Conservation (phyloP, 1,139 yeast species). For the Candida tropicalis region DNA sequence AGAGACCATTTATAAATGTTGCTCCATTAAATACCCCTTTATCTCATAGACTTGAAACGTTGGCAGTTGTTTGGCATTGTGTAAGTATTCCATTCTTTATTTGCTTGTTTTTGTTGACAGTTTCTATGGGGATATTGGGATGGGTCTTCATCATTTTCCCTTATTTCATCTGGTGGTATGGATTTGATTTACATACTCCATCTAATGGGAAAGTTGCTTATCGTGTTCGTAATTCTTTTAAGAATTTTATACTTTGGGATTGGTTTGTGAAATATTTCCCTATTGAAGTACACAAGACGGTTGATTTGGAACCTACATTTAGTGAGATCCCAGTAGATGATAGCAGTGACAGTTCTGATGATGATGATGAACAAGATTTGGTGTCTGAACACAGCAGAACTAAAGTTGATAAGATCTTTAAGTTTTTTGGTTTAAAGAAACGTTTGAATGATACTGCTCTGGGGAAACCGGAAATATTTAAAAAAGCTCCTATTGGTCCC, state of each 20-base stretch:
- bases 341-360: constrained; percentile 26
- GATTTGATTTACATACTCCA: constrained; percentile 62
- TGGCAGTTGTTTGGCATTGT: constrained; percentile 77
- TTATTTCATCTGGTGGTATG: constrained; percentile 62
- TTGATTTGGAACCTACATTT: constrained; percentile 76
- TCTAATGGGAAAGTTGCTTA: constrained; percentile 69
- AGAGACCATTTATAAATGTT: constrained; percentile 28
- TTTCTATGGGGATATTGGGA: constrained; percentile 64
- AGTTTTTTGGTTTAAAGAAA: constrained; percentile 40
- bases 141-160: constrained; percentile 68
- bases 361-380: constrained; percentile 50
- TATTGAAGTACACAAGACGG: constrained; percentile 68
- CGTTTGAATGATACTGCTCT: constrained; percentile 29
- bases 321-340: constrained; percentile 35
- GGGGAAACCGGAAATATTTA: constrained; percentile 18
- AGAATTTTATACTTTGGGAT: constrained; percentile 66
- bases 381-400: constrained; percentile 43
- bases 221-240: constrained; percentile 59
- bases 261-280: constrained; percentile 83
- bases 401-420: constrained; percentile 39
- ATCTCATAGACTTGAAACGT: constrained; percentile 63
- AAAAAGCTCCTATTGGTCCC: constrained; percentile 59
- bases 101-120: constrained; percentile 53
- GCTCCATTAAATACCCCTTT: constrained; percentile 62
- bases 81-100: constrained; percentile 66